Evolutionary conservation across 805 yeast genomes (phyloP).

Genomic region (Lachancea lanzarotensis): DNA sequence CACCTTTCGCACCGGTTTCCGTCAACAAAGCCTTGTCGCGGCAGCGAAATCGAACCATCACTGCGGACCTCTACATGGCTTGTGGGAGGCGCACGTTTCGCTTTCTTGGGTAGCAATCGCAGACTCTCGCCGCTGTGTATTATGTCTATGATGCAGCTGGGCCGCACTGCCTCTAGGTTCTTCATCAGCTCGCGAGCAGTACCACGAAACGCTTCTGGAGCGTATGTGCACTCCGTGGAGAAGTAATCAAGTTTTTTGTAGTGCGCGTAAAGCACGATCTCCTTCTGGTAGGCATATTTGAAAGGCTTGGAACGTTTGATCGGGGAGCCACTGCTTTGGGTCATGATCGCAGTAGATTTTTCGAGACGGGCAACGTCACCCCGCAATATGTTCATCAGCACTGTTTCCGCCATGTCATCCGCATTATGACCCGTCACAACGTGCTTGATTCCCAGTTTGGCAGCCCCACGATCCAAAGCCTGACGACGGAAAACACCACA

Average conservation of each 20-base stretch:
- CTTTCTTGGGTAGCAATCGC: conserved; percentile 53
- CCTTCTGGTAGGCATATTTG: conserved; percentile 94
- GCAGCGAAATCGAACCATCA: conserved; percentile 56
- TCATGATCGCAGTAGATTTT: conserved; percentile 77
- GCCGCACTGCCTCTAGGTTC: conserved; percentile 81
- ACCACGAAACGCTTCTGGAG: conserved; percentile 98
- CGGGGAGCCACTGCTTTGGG: conserved; percentile 78
- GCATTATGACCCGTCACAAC: conserved; percentile 99
- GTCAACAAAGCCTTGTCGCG: conserved; percentile 39
- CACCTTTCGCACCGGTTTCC: conserved; percentile 81
- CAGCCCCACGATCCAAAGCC: conserved; percentile 94
- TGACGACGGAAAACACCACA: conserved; percentile 97
- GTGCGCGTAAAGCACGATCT: conserved; percentile 94
- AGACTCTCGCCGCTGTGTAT: conserved; percentile 90
- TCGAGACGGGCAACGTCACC: conserved; percentile 96
- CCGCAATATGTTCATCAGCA: conserved; percentile 84
- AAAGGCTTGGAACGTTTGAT: conserved; percentile 92
- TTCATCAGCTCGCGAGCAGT: conserved; percentile 91
- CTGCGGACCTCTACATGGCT: conserved; percentile 46
- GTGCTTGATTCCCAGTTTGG: conserved; percentile 74
- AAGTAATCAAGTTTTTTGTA: conserved; percentile 92
- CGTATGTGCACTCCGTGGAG: conserved; percentile 95
- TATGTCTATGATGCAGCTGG: conserved; percentile 89
- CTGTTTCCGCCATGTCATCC: conserved; percentile 98
- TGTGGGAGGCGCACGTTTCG: conserved; percentile 30